These are phyloP conservation scores for Cordyceps fumosorosea DNA, from an alignment of 2,329 filamentous ascomycete species.

Conservation along the genomic window DNA sequence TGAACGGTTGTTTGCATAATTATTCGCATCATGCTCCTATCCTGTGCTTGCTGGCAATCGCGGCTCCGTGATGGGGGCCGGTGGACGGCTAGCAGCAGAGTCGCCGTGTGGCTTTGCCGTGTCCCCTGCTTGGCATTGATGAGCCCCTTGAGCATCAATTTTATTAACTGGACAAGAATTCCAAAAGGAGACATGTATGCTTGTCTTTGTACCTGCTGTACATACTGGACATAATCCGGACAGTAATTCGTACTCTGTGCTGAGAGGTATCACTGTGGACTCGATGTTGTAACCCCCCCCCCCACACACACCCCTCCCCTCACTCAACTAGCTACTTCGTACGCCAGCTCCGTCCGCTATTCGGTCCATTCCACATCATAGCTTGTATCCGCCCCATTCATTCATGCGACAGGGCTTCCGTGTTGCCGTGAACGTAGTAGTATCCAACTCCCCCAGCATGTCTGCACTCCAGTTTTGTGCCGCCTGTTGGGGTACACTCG, in stretches of 20 bases:
- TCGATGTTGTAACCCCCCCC: conserved; percentile 4
- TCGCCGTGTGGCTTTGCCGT: too few species aligned
- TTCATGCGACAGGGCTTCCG: background rate
- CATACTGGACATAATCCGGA: too few species aligned
- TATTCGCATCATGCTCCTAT: too few species aligned
- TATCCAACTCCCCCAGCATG: too few species aligned
- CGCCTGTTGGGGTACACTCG: background rate
- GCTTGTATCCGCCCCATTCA: conserved; percentile 2
- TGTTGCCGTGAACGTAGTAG: background rate
- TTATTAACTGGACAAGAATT: background rate
- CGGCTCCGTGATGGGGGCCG: too few species aligned
- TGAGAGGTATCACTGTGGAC: background rate
- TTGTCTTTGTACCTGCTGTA: too few species aligned
- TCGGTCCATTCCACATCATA: conserved; percentile 7
- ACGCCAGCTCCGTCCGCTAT: background rate
- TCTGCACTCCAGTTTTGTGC: too few species aligned
- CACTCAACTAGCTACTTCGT: too few species aligned
- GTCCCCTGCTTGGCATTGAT: too few species aligned
- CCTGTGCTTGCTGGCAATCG: too few species aligned
- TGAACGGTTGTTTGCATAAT: too few species aligned
- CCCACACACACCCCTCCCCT: background rate
- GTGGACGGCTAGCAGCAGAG: too few species aligned
- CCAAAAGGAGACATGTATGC: background rate
- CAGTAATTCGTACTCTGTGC: background rate
- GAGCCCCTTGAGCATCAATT: background rate